Percentiles rank a stretch among this genome's conserved stretches.
These are phyloP conservation scores for Symbiotaphrina buchneri DNA, from an alignment of 495 filamentous ascomycete genomes.

Conservation along the genomic window DNA sequence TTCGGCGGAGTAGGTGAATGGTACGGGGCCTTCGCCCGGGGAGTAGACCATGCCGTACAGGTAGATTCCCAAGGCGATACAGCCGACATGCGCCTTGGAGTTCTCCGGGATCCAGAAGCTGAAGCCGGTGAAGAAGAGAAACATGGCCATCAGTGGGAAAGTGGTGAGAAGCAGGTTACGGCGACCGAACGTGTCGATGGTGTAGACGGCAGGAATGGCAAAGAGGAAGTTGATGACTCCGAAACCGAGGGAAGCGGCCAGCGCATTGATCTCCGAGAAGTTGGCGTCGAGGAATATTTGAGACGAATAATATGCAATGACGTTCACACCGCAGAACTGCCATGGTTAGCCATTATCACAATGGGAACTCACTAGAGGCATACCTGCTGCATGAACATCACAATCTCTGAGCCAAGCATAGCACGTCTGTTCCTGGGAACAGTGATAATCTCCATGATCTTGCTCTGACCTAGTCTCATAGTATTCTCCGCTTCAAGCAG, in stretches of 20 bases:
- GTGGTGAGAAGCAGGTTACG: constrained; percentile 59
- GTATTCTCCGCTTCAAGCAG: constrained; percentile 50
- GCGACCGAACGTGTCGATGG: constrained; percentile 68
- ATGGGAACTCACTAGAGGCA: no score
- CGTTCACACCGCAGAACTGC: constrained; percentile 37
- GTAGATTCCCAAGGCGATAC: constrained; percentile 48
- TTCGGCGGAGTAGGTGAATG: constrained; percentile 69
- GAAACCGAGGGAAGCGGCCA: constrained; percentile 49
- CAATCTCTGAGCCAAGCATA: constrained; percentile 46
- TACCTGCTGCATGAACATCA: constrained; percentile 85
- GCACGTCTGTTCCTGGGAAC: constrained; percentile 60
- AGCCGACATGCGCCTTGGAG: constrained; percentile 17
- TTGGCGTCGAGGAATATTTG: constrained; percentile 27
- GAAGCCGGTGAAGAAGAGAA: constrained; percentile 64
- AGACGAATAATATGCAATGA: constrained; percentile 32
- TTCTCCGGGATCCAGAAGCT: constrained; percentile 46
- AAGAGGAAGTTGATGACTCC: constrained; percentile 67
- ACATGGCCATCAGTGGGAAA: constrained; percentile 54
- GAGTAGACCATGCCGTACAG: constrained; percentile 57
- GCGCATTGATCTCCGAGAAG: constrained; percentile 28
- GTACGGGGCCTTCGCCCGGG: constrained; percentile 61
- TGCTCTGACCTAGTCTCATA: constrained; percentile 34
- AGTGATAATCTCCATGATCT: constrained; percentile 44
- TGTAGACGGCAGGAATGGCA: constrained; percentile 55
- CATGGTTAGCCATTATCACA: no score